Evolutionary conservation across 176 grass and related monocot genomes (phyloP), one percentile per base, ranked within the genome.

Genomic region (Elaeis guineensis): DNA sequence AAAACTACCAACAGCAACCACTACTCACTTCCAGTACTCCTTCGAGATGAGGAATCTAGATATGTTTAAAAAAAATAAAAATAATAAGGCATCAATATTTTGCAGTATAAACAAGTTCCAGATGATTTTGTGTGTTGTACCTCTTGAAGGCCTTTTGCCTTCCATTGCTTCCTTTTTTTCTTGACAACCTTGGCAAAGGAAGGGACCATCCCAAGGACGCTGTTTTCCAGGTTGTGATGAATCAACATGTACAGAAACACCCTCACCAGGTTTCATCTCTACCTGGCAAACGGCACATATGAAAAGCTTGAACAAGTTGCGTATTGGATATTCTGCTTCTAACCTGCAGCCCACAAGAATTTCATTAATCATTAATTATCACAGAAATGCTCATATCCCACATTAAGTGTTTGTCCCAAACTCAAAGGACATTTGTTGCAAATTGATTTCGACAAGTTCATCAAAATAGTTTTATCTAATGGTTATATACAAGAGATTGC

Each of bases 131-230:
- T 63, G 17, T 18, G 21, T 16, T 48, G 50, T 74, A 92, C 85
- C 93, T 79, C 58, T 75, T 28, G 60, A 69, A 63, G 25, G 64
- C 22, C 52, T 56, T 86, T 89, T 98, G 5, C 93, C 87, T 52
- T 96, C 88, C 88, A 98, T 98, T 54, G 93, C 93, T 61, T 89
- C 84, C 67, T 85, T 91, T 63, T 92, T 98, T 29, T 83, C 55
- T 55, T 98, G 84, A 54, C 93, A 98, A 54, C 79, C 68, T 39
- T 23, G 59, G 72, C 93, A 98, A 17, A 92, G 84, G 67, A 98
- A 92, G 26, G 93, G 93, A 9, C 93, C 93, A 59, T 89, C 76
- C 88, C 88, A 98, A 16, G 81, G 81, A 58, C 52, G 82, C 55
- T 78, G 71, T 64, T 89, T 92, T 66, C 64, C 78, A 19, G 70